Evolutionary conservation across 2,329 filamentous ascomycete genomes (phyloP).

Genomic region (Macrophomina tecta): DNA sequence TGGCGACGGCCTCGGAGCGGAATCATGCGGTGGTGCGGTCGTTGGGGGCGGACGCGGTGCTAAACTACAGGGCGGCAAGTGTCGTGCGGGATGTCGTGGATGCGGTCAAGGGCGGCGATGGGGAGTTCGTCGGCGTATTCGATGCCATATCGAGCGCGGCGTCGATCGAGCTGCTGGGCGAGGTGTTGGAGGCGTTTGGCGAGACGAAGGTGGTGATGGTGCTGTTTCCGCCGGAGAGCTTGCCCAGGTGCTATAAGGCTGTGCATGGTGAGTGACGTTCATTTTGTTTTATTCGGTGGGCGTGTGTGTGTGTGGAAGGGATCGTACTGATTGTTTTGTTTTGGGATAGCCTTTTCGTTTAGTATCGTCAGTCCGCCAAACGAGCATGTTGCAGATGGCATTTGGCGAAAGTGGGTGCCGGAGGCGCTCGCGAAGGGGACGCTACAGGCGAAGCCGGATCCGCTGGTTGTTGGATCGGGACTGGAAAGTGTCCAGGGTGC

Average conservation of each 20-base stretch:
- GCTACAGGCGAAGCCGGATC: conserved; percentile 40
- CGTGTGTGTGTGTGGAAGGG: no score
- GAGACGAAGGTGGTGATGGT: not conserved
- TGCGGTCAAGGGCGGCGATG: conserved; percentile 39
- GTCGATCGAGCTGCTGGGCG: not conserved
- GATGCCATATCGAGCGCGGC: conserved; percentile 37
- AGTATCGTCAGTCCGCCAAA: conserved; percentile 33
- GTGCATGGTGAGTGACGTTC: not conserved
- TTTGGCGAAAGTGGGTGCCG: conserved; percentile 42
- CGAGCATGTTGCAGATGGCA: conserved; percentile 38
- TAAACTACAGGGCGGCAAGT: conserved; percentile 42
- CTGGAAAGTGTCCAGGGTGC: conserved; percentile 36
- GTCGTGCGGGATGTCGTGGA: conserved; percentile 45
- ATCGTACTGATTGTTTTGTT: not conserved
- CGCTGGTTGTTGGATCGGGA: conserved; percentile 37
- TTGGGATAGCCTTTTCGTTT: not conserved
- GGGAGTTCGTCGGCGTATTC: conserved; percentile 47
- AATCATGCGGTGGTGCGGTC: conserved; percentile 41
- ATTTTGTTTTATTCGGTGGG: not conserved
- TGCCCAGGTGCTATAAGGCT: not conserved
- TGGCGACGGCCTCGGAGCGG: conserved; percentile 39
- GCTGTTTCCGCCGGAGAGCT: not conserved
- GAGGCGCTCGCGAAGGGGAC: conserved; percentile 39
- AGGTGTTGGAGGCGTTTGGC: not conserved
- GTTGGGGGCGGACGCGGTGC: conserved; percentile 38